Base-by-base conservation (phyloP, 1,284 basidiomycete species). In the Ceratobasidium sp. region DNA sequence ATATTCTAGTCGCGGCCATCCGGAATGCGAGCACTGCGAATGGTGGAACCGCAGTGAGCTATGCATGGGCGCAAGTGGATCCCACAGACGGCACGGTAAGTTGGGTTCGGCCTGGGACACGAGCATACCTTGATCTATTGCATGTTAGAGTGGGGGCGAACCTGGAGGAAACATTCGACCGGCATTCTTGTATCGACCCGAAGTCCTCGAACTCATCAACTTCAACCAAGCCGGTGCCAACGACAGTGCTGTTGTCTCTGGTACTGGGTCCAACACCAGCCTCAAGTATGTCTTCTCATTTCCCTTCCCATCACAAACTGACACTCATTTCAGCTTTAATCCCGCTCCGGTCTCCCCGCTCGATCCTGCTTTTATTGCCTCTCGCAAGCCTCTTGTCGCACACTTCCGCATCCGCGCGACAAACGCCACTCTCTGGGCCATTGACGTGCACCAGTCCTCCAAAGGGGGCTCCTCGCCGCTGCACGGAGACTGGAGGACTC, bases 111-210 rank as follows among this genome's bases (percentile, higher is more conserved):
- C 24, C 37, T 6, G 43, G 46, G 14, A 24, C 41, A 29, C 22
- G 58, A 43, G 24, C 11, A n/a, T 51, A 39, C 19, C 3, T 19
- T 68, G 8, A 66, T 19, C 3, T 14, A 19, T 65, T 82, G 83
- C 43, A 88, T 89, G 2, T 81, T 80, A 86, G 79, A 89, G 90
- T 77, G 89, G 89, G n/a, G 89, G 89, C 6, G 80, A 86, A 75
- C 87, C 88, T 11, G 89, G 89, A 22, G 88, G 88, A 43, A 91
- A 91, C 77, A 91, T 90, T 74, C 84, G 89, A 39, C 84, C 86
- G 53, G 88, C 86, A 2, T 89, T 86, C 78, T 77, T 89, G 85
- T 89, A 86, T 80, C 84, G 84, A 51, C 80, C 85, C 29, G 84
- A 86, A 61, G 86, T 85, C 76, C 78, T 89, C 71, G 81, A 77